Evolutionary conservation across 805 yeast species (phyloP).

Genomic region (Martiniozyma abietophila): DNA sequence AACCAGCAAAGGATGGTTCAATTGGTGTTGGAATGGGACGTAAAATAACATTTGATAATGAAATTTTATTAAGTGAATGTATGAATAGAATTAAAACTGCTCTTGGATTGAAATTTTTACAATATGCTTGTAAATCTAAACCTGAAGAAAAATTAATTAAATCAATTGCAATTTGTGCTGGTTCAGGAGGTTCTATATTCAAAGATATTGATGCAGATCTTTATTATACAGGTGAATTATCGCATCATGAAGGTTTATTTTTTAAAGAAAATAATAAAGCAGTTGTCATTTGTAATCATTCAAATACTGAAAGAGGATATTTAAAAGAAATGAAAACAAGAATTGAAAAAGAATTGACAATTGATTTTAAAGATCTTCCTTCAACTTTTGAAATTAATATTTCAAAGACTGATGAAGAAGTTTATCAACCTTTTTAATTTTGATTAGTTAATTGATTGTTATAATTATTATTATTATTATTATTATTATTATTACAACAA

Average conservation of each 20-base stretch:
- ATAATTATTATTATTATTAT: neutral
- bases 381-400: too few relatives aligned
- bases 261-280: conserved; percentile 62
- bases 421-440: conserved; percentile 27
- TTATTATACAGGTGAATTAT: conserved; percentile 83
- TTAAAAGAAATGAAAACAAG: conserved; percentile 40
- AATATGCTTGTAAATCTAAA: conserved; percentile 41
- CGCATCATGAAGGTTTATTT: conserved; percentile 83
- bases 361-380: conserved; percentile 32
- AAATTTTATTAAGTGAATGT: conserved; percentile 35
- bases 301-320: conserved; percentile 89
- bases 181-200: conserved; percentile 81
- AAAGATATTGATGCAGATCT: conserved; percentile 54
- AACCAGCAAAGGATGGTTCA: conserved; percentile 31
- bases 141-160: conserved; percentile 28
- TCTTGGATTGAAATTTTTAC: conserved; percentile 48
- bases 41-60: conserved; percentile 37
- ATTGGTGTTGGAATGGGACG: conserved; percentile 79
- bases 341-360: conserved; percentile 25
- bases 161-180: conserved; percentile 85
- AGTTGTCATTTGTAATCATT: conserved; percentile 77
- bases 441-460: neutral
- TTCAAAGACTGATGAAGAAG: conserved; percentile 57
- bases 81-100: conserved; percentile 44
- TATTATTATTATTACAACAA: neutral